Evolutionary conservation across 768 basidiomycete genomes (phyloP).

Genomic region (Daedaleopsis sinensis): DNA sequence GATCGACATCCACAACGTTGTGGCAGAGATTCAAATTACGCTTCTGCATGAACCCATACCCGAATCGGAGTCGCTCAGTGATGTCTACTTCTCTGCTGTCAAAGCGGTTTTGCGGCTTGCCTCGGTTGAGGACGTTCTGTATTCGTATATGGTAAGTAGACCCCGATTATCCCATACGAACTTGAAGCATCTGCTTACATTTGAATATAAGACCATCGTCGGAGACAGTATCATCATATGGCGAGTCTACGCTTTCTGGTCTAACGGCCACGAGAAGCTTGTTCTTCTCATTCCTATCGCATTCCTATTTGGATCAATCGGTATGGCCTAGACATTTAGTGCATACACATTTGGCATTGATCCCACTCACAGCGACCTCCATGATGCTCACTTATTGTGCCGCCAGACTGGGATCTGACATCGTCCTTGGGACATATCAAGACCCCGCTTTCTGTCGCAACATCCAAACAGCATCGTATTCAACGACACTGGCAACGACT

Average conservation of each 20-base stretch:
- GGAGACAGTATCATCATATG: slow-evolving; percentile 29
- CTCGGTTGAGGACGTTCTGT: slow-evolving; percentile 19
- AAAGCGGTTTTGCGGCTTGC: slow-evolving; percentile 4
- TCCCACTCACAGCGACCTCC: slow-evolving; percentile 13
- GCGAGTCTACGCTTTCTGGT: slow-evolving; percentile 25
- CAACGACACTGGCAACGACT: slow-evolving; percentile 22
- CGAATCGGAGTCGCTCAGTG: slow-evolving; percentile 5
- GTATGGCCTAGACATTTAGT: slow-evolving; percentile 8
- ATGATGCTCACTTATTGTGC: slow-evolving; percentile 27
- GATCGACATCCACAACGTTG: slow-evolving; percentile 24
- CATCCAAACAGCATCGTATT: slow-evolving; percentile 27
- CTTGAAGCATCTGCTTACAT: background rate
- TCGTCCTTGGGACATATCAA: slow-evolving; percentile 20
- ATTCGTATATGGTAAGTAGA: slow-evolving; percentile 24
- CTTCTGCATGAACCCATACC: slow-evolving; percentile 4
- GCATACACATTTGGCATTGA: background rate
- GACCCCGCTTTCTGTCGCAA: slow-evolving; percentile 25
- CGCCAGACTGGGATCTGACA: slow-evolving; percentile 16
- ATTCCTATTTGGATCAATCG: slow-evolving; percentile 19
- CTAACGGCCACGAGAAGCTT: slow-evolving; percentile 14
- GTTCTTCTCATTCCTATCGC: slow-evolving; percentile 20
- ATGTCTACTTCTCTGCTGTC: slow-evolving; percentile 1
- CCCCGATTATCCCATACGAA: background rate
- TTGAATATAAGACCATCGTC: slow-evolving; percentile 19
- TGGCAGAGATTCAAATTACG: slow-evolving; percentile 17